Conservation (phyloP, 768 basidiomycete genomes). For the Russula ochroleuca region DNA sequence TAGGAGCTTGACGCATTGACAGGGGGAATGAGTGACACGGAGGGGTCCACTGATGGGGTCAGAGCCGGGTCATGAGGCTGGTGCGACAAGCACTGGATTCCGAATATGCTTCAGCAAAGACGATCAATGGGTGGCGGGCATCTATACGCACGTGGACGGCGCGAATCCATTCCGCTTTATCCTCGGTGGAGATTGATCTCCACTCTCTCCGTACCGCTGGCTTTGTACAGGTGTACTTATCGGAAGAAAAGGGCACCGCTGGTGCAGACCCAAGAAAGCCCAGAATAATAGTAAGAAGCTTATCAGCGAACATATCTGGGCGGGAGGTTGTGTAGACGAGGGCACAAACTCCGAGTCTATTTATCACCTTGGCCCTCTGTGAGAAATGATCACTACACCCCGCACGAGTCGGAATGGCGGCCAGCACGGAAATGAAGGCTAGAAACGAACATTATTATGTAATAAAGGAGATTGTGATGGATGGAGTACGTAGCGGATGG, state of each 20-base stretch:
- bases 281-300: neutral
- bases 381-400: neutral
- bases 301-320: neutral
- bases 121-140: neutral
- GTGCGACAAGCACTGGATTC: neutral
- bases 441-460: too few species aligned
- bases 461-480: neutral
- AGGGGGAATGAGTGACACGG: conserved; percentile 18
- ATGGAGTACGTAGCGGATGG: too few species aligned
- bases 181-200: conserved; percentile 23
- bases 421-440: too few species aligned
- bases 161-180: conserved; percentile 29
- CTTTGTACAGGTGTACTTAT: conserved; percentile 20
- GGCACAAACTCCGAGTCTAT: neutral
- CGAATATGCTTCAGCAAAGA: neutral
- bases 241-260: neutral
- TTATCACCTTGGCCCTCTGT: neutral
- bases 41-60: conserved; percentile 10
- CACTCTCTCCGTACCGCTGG: conserved; percentile 31
- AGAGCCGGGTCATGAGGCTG: conserved; percentile 25
- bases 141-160: conserved; percentile 30
- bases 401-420: too few species aligned
- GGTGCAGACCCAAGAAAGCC: neutral
- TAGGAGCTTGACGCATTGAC: conserved; percentile 25
- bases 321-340: neutral